Evolutionary conservation across 345 rosid species (phyloP), one percentile per base, ranked within the genome.

Genomic region (Aegle marmelos): DNA sequence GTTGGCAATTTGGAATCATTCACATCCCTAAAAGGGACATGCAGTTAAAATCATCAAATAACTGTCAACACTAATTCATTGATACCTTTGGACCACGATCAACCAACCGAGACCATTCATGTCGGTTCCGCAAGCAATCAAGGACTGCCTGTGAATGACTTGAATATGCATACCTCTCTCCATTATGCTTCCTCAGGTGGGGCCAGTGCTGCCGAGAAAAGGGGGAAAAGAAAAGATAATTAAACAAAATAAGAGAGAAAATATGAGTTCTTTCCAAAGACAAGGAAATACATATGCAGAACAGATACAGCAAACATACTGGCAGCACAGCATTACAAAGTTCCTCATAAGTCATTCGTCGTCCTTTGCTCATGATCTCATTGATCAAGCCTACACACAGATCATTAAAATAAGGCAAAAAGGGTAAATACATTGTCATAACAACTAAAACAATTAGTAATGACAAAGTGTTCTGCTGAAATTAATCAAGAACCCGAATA

Each of bases 71-170:
- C 72, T 58, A 77, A 57, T 22, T 45, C 63, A 61, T 11, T 28
- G 76, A 59, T 79, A 97, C 99, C 97, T 97, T 97, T 78, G 99
- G 99, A 78, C 98, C 99, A 79, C 98, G 98, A 86, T 97, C 98
- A 79, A 97, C 97, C 85, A 97, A 86, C 74, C 80, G 91, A 86
- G 98, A 93, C 98, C 99, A 97, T 81, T 97, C 98, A 68, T 91
- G 97, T 80, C 98, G 90, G 78, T 94, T 97, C 76, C 99, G 87
- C 80, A 97, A 87, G 83, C 98, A 97, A 85, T 97, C 99, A 66
- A 97, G 98, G 88, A 94, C 99, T 76, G 99, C 99, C 79, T 97
- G 99, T 74, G 95, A 91, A 85, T 87, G 99, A 85, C 94, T 94
- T 37, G 98, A 91, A 89, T 97, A 97, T 16, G 99, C 99, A 83